Evolutionary conservation across 1,284 basidiomycete species (phyloP), one percentile per base, ranked within the genome.

Genomic region (Moesziomyces sp.): DNA sequence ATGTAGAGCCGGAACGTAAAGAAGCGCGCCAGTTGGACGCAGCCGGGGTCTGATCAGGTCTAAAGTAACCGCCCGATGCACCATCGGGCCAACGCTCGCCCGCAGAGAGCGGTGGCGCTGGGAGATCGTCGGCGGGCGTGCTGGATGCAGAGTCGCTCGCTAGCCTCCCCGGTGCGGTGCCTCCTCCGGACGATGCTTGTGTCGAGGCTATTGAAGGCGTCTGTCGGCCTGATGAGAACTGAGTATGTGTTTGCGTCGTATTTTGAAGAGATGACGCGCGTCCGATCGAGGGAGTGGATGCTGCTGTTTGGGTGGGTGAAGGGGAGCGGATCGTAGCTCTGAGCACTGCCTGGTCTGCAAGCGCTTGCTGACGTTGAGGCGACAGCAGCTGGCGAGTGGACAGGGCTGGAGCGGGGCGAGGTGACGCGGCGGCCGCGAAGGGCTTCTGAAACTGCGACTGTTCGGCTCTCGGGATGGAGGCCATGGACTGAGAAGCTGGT

Each of bases 321-420:
- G 56, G 34, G 18, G 56, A 43, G 14, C 59, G 57, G 35, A 40
- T 59, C 14, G 23, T 34, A 11, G 52, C 23, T 19, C 30, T 35
- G 30, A 26, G 19, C 9, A 45, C 52, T 18, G 34, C 51, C 0
- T 42, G 56, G 16, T 69, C 52, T 34, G 63, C 30, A 7, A 26
- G 43, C n/a, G 56, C 66, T 49, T 63, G 66, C 3, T 52, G 55
- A 23, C 66, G 47, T 50, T 69, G 66, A 6, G 60, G 59, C 7
- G 66, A 59, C 19, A 69, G 55, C 18, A 55, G 55, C 7, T 54
- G 52, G 5, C 65, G 65, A 34, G 40, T 24, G n/a, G 46, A 28
- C 43, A 55, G n/a, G 16, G 52, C n/a, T 8, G 53, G 16, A 23
- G 65, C 48, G 14, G 65, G 42, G 35, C 65, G 58, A 21, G 23